Base-by-base conservation (phyloP, 495 filamentous ascomycete species). In the Hypoxylon trugodes region DNA sequence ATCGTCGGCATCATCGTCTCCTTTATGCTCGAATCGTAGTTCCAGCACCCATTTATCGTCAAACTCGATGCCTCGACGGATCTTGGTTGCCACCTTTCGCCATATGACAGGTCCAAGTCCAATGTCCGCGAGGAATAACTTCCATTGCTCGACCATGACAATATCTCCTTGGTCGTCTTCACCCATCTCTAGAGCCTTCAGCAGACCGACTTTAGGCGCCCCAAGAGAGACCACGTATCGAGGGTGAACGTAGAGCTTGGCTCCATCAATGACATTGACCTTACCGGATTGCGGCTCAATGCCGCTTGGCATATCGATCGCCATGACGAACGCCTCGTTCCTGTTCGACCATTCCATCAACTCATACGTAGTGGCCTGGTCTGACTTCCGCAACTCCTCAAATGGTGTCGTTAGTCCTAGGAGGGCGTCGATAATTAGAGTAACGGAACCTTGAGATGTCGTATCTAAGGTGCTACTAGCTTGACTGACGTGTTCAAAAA, bases 341-440 rank as follows among this genome's bases (percentile, higher is more conserved):
- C 90, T 83, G 67, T 97, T 97, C 4, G 90, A 87, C 90, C 92
- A 96, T 33, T 88, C 85, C 59, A 96, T 91, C 54, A 96, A 82
- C 60, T 92, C 89, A 64, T 90, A 92, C 2, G 90, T 91, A 2
- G 86, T 87, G 0, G 87, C 89, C 71, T 93, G 91, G 61, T 96
- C 91, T 35, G 90, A 89, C 7, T 85, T 89, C 16, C 89, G 80
- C 22, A 96, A 79, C 50, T 93, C 90, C 33, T 96, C 91, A 65
- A 96, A 96, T 6, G 87, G 85, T 38, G 91, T 81, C 46, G 93
- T 90, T 48, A 92, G 87, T 15, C 91, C 91, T 2, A 98, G 84
- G 13, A 98, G 74, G 1, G 92, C 93, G 75, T 98, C 95, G 26
- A 98, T 81, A 49, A 97, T 90, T 47, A 97, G 75, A 40, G 93